phyloP scores from a whole-genome alignment of 352 stramenopile genomes.

The Phytophthora uliginosa region DNA sequence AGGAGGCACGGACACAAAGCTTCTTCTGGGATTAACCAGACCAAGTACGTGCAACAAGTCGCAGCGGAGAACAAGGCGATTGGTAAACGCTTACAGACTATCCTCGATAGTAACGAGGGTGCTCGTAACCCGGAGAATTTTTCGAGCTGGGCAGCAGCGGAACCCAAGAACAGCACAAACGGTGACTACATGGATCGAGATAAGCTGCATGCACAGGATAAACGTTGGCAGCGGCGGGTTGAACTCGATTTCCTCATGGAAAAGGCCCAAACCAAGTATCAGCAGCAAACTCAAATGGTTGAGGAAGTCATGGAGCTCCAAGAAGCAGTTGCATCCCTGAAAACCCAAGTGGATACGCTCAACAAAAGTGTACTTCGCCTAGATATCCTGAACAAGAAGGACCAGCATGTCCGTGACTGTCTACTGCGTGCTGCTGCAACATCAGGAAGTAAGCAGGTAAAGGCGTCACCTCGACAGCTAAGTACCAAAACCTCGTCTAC shows the following conservation, averaged over 20 bases:
- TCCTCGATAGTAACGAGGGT: constrained; percentile 31
- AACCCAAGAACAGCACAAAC: constrained; percentile 33
- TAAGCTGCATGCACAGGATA: constrained; percentile 55
- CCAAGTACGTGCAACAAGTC: constrained; percentile 64
- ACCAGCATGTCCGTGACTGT: constrained; percentile 67
- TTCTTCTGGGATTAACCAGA: constrained; percentile 70
- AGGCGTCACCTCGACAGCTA: constrained; percentile 16
- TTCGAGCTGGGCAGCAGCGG: constrained; percentile 29
- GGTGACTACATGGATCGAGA: constrained; percentile 57
- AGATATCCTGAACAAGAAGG: constrained; percentile 68
- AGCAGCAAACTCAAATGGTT: constrained; percentile 60
- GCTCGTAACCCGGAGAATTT: constrained; percentile 29
- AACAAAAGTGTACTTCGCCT: constrained; percentile 51
- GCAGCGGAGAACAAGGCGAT: constrained; percentile 64
- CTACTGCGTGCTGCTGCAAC: constrained; percentile 38
- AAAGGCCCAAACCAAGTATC: constrained; percentile 72
- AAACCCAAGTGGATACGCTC: constrained; percentile 46
- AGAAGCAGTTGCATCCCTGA: constrained; percentile 46
- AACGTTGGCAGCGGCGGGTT: constrained; percentile 43
- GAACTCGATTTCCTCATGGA: constrained; percentile 73
- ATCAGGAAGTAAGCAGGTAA: constrained; percentile 9
- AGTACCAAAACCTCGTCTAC: constrained; percentile 13
- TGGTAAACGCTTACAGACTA: constrained; percentile 59
- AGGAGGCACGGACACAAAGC: constrained; percentile 64
- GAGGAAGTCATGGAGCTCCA: constrained; percentile 68